phyloP scores from a whole-genome alignment of 179 eudicot species.

The Spinacia oleracea region DNA sequence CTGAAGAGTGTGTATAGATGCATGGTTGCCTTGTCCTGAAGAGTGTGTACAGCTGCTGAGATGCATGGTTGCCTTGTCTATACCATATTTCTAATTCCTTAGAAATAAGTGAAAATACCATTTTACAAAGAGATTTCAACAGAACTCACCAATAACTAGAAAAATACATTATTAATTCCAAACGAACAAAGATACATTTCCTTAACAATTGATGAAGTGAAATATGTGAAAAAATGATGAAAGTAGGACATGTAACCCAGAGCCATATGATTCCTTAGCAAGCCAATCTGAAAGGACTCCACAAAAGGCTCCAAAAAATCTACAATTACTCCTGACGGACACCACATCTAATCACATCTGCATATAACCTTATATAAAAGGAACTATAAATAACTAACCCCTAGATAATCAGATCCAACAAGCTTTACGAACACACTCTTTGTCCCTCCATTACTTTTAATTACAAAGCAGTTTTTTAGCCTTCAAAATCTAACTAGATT shows the following conservation, averaged over 20 bases:
- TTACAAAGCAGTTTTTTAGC: neutral
- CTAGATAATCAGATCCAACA: neutral
- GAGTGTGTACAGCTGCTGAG: too few species aligned
- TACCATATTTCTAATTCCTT: neutral
- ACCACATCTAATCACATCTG: neutral
- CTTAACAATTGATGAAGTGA: neutral
- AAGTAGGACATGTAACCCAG: neutral
- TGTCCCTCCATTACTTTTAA: neutral
- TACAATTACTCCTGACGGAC: neutral
- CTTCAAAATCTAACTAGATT: neutral
- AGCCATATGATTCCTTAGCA: neutral
- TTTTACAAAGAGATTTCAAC: neutral
- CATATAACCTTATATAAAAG: neutral
- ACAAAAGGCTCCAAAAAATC: neutral
- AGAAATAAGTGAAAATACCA: neutral
- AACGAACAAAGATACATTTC: neutral
- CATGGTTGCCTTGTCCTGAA: neutral
- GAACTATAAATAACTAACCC: neutral
- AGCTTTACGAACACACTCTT: neutral
- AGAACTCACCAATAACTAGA: neutral
- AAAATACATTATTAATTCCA: neutral
- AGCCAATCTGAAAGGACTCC: neutral
- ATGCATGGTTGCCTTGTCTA: neutral
- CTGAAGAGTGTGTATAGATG: neutral
- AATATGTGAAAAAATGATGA: neutral